These are phyloP conservation scores for Infundibulicybe gibba DNA, from an alignment of 768 basidiomycete genomes.

Conservation along the genomic window DNA sequence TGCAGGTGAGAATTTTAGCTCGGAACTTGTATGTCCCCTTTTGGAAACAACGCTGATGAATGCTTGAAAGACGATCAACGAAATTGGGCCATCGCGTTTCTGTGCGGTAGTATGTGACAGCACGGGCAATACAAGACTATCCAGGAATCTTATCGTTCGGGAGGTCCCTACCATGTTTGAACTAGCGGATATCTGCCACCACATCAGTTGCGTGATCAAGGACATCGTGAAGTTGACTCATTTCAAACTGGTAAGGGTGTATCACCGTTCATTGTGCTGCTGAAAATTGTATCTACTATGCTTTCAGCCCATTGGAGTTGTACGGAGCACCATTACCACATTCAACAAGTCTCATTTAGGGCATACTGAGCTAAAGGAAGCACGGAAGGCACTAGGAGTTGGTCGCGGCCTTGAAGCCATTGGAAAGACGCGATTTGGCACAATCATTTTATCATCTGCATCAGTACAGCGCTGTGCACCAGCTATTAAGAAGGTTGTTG, in stretches of 20 bases:
- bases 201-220: conserved; percentile 18
- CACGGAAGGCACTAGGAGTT: conserved; percentile 7
- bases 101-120: conserved; percentile 18
- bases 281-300: not conserved
- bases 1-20: conserved; percentile 6
- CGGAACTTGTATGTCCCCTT: not conserved
- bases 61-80: not conserved
- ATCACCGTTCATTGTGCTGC: not conserved
- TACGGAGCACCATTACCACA: conserved; percentile 14
- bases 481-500: conserved; percentile 11
- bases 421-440: conserved; percentile 19
- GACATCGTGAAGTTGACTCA: conserved; percentile 17
- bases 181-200: conserved; percentile 19
- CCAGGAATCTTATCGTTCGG: conserved; percentile 5
- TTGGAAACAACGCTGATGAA: not conserved
- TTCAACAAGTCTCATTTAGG: conserved; percentile 16
- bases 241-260: conserved; percentile 10
- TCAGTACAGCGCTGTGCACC: conserved; percentile 14
- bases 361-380: conserved; percentile 9
- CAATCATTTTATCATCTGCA: conserved; percentile 11
- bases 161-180: conserved; percentile 14
- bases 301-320: conserved; percentile 7
- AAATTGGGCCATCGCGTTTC: conserved; percentile 18
- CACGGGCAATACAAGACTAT: conserved; percentile 20
- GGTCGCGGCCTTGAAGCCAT: conserved; percentile 15